These are phyloP conservation scores for Daldinia bambusicola DNA, from an alignment of 495 filamentous ascomycete species.

Conservation along the genomic window DNA sequence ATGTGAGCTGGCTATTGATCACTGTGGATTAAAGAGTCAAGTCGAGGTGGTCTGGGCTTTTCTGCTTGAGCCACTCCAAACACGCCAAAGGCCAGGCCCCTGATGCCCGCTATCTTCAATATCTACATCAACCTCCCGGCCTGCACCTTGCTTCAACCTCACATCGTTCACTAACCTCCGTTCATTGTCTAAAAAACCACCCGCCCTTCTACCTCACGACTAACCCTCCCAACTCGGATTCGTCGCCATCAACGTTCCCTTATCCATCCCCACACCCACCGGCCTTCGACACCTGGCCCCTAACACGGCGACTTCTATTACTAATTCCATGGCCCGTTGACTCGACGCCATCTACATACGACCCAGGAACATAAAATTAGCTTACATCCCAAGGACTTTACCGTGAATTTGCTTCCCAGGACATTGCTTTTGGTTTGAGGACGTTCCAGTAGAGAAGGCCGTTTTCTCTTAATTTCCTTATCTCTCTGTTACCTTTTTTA, in stretches of 20 bases:
- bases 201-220: conserved; percentile 32
- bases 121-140: conserved; percentile 52
- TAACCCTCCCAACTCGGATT: conserved; percentile 34
- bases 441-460: conserved; percentile 44
- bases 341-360: conserved; percentile 43
- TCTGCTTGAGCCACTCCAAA: conserved; percentile 48
- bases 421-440: conserved; percentile 41
- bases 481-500: conserved; percentile 31
- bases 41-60: conserved; percentile 37
- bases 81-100: conserved; percentile 43
- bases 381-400: conserved; percentile 46
- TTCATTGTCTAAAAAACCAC: conserved; percentile 34
- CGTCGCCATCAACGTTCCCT: conserved; percentile 38
- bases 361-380: conserved; percentile 40
- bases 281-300: conserved; percentile 27
- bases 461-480: conserved; percentile 48
- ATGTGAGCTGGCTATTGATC: conserved; percentile 48
- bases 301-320: conserved; percentile 34
- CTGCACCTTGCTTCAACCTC: conserved; percentile 41
- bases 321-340: conserved; percentile 42
- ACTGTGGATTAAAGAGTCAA: conserved; percentile 45
- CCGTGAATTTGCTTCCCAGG: conserved; percentile 44
- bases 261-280: not conserved
- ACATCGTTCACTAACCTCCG: conserved; percentile 42
- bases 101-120: conserved; percentile 45